phyloP scores from a whole-genome alignment of 176 grass and related monocot species.

The Neostapfia colusana region DNA sequence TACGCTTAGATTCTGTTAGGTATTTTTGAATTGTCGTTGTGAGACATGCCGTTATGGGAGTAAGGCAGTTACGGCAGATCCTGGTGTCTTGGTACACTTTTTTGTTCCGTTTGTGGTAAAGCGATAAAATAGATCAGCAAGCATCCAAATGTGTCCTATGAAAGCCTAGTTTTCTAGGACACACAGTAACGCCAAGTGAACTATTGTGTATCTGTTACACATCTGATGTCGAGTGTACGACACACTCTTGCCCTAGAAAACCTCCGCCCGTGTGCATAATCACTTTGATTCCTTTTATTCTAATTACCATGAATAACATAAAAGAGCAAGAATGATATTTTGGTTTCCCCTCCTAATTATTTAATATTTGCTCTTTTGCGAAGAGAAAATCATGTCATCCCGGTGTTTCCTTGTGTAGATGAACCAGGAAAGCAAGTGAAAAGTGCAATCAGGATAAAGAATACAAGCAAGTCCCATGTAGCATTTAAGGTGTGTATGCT shows the following conservation, averaged over 20 bases:
- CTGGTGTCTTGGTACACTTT: not conserved
- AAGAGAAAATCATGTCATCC: slow-evolving; percentile 29
- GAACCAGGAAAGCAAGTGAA: slow-evolving; percentile 94
- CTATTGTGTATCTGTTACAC: not conserved
- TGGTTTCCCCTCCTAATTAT: slow-evolving; percentile 10
- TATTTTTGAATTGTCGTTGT: slow-evolving; percentile 8
- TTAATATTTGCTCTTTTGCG: slow-evolving; percentile 11
- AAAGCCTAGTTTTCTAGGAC: not conserved
- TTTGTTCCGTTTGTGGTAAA: slow-evolving; percentile 6
- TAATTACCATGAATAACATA: slow-evolving; percentile 2
- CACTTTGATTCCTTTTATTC: not conserved
- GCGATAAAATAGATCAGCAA: not conserved
- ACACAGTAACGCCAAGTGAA: not conserved
- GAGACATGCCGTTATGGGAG: not conserved
- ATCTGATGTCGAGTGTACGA: not conserved
- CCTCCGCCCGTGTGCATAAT: not conserved
- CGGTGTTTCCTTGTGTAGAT: slow-evolving; percentile 54
- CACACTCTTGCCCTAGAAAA: not conserved
- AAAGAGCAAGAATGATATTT: not conserved
- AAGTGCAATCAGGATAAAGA: slow-evolving; percentile 95
- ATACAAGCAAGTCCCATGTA: slow-evolving; percentile 88
- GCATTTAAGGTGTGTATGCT: slow-evolving; percentile 84
- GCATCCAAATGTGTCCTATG: not conserved
- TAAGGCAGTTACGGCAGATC: slow-evolving; percentile 20
- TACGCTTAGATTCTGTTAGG: slow-evolving; percentile 16